Evolutionary conservation across 2,329 filamentous ascomycete species (phyloP), one percentile per base, ranked within the genome.

Genomic region (Nectriaceae sp.): DNA sequence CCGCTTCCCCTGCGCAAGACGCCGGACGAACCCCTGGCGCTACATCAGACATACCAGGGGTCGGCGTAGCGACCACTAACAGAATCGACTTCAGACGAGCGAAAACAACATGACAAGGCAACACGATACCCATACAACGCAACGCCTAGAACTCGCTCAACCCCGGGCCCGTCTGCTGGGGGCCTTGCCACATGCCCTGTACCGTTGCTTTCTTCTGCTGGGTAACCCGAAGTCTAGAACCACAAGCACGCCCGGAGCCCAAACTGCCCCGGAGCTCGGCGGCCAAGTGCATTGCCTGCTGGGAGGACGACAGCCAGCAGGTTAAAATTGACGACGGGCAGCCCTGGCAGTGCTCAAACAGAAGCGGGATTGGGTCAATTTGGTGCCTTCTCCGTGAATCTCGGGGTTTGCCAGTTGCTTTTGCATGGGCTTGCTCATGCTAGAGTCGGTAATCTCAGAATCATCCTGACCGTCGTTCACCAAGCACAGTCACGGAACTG

Each of bases 341-440:
- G 38, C 43, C 57, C 57, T 40, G 40, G 51, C 46, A 35, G 60
- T 41, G 42, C 48, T 62, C 59, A 62, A 57, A 60, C 55, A 42
- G 55, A 48, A 52, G 51, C 49, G 55, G 59, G 47, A 62, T 57
- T 49, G 57, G 55, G 46, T 36, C 50, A 55, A 48, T 56, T 16
- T 36, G 8, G 33, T 11, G 33, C 13, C 5, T 5, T 36, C 24
- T n/a, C n/a, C n/a, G n/a, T n/a, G n/a, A n/a, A 13, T 29, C 13
- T 29, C 24, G 24, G 13, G 24, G 24, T 29, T 29, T 29, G 24
- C 6, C 6, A 13, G 6, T 29, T 6, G 24, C 6, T 29, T 29
- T 29, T 6, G 13, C 24, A 6, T 29, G 6, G 24, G 24, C 24
- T 29, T 29, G 6, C 24, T 29, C 24, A n/a, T n/a, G n/a, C n/a